Base-by-base conservation (phyloP, 139 green algal genomes). In the Tetradesmus obliquus region DNA sequence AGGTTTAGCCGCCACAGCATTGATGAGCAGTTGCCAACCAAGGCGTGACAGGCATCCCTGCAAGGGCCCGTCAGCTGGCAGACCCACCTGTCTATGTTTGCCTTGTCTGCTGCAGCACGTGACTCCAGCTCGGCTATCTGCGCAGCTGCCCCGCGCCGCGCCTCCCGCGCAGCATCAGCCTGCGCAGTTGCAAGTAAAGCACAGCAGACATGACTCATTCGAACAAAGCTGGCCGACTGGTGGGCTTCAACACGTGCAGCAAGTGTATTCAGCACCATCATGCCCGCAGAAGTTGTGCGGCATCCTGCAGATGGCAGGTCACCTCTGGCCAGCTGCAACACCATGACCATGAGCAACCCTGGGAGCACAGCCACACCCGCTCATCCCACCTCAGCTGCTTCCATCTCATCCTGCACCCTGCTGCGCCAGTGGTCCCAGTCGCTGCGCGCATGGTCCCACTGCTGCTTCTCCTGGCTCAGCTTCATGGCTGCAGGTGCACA, bases 381-480 rank as follows among this genome's bases (percentile, higher is more conserved):
- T 45, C 32, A 45, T 45, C n/a, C 19, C n/a, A 82, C 81, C 80
- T 82, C 6, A 51, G 89, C 89, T 32, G 82, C 81, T 9, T 88
- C 89, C 6, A 88, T 80, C 32, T 92, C 89, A 8, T 92, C 89
- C 82, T 88, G 66, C 20, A 88, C 57, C 4, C 89, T 60, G 9
- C 45, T 57, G 7, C 22, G 24, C 89, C 89, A 92, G 20, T 74
- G 89, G 62, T 92, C 89, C 89, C 89, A 92, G 54, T 92, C 89
- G 51, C 13, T 60, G 51, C n/a, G 66, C 3, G 71, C 89, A 79
- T 88, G 81, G 20, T 92, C 60, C 51, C 51, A 92, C 53, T 84
- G 51, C 81, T 88, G 81, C 60, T 88, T 79, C 89, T 92, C 89
- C n/a, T 74, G 89, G 72, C 58, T 58, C 20, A 88, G 60, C 60